phyloP scores from a whole-genome alignment of 2,329 filamentous ascomycete species.

The Byssochlamys sp. region DNA sequence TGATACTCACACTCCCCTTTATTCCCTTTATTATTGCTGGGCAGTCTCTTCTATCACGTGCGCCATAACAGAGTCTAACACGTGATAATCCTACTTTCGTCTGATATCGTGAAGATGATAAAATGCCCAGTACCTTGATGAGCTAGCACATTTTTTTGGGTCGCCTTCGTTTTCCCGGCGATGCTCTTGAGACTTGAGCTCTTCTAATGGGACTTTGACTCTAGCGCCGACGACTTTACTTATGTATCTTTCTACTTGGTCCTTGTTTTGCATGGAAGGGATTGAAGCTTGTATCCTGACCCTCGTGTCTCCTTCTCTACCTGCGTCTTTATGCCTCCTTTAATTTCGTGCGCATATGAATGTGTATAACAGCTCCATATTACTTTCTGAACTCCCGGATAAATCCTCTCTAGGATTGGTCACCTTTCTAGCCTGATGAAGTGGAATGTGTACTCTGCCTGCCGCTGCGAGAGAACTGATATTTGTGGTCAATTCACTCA shows the following conservation, averaged over 20 bases:
- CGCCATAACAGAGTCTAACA: neutral
- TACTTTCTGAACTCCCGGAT: neutral
- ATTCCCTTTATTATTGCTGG: constrained; percentile 19
- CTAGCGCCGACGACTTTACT: neutral
- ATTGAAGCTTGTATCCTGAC: neutral
- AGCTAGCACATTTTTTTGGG: neutral
- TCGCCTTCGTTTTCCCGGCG: neutral
- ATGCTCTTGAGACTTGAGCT: neutral
- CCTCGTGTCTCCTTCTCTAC: constrained; percentile 1
- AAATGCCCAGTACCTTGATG: neutral
- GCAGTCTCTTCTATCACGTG: neutral
- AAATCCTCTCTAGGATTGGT: neutral
- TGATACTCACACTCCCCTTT: constrained; percentile 6
- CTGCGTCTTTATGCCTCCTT: constrained; percentile 1
- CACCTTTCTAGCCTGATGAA: neutral
- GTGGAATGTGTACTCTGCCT: neutral
- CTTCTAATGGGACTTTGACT: neutral
- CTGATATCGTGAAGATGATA: neutral
- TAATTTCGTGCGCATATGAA: constrained; percentile 4
- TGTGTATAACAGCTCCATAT: constrained; percentile 12
- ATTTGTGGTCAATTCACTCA: neutral
- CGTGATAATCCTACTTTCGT: neutral
- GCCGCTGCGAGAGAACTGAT: neutral
- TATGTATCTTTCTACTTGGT: constrained; percentile 2
- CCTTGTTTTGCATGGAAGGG: neutral